A percentile compares a stretch with the other conserved stretches of the same genome.
Evolutionary conservation across 108 stramenopile genomes (phyloP).

Genomic region (Skeletonema tropicum): DNA sequence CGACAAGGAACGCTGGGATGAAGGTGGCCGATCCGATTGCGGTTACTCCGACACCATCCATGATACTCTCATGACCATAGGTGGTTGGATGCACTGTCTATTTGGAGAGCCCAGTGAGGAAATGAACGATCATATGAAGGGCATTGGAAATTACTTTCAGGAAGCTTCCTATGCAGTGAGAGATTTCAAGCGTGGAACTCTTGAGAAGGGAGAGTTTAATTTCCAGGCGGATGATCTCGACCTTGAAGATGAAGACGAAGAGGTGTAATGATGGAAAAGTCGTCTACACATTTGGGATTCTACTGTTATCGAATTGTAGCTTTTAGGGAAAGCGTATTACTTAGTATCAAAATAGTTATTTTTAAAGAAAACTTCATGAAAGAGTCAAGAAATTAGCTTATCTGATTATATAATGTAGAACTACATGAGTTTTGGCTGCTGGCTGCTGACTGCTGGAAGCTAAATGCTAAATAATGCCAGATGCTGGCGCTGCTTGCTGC

Average conservation of each 20-base stretch:
- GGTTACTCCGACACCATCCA: slow-evolving; percentile 60
- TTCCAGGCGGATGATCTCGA: not conserved
- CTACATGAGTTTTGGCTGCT: too few species aligned
- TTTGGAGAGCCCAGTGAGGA: slow-evolving; percentile 57
- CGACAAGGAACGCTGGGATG: slow-evolving; percentile 44
- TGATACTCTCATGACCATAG: slow-evolving; percentile 62
- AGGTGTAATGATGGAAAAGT: not conserved
- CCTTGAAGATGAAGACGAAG: not conserved
- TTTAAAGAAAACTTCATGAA: not conserved
- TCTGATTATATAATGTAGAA: too few species aligned
- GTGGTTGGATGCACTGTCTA: slow-evolving; percentile 45
- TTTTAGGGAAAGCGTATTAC: not conserved
- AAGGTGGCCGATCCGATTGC: slow-evolving; percentile 59
- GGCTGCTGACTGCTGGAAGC: too few species aligned
- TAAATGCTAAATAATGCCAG: too few species aligned
- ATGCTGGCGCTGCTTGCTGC: too few species aligned
- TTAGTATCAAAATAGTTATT: not conserved
- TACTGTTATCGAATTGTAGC: not conserved
- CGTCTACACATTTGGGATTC: not conserved
- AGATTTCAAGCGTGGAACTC: slow-evolving; percentile 33
- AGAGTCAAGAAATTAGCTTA: too few species aligned
- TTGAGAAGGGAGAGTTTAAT: not conserved
- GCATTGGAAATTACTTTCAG: slow-evolving; percentile 54
- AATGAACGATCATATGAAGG: slow-evolving; percentile 26
- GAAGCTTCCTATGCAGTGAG: slow-evolving; percentile 53